A percentile compares a stretch with the other conserved stretches of the same genome.
These are phyloP conservation scores for Schoenoplectus triqueter DNA, from an alignment of 202 grass and related monocot genomes.

Conservation along the genomic window DNA sequence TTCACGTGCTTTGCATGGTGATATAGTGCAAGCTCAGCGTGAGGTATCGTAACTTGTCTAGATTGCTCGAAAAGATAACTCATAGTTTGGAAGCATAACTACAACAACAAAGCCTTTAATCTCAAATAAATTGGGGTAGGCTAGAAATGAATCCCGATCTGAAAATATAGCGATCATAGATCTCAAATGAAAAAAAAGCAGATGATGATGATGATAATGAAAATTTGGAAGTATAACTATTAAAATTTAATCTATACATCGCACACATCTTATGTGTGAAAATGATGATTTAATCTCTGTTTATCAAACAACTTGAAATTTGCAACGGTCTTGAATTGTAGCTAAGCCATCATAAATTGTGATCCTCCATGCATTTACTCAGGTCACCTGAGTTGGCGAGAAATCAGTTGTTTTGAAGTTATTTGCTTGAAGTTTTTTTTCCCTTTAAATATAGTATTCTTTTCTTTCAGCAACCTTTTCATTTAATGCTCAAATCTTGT, in stretches of 20 bases:
- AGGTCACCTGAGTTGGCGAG: not conserved
- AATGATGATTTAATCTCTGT: conserved; percentile 8
- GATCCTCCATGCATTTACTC: not conserved
- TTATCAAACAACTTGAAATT: not conserved
- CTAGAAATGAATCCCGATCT: too few relatives aligned
- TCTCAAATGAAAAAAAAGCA: not conserved
- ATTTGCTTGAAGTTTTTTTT: not conserved
- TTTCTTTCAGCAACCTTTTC: not conserved
- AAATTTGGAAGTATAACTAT: too few relatives aligned
- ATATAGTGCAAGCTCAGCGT: conserved; percentile 82
- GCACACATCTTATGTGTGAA: not conserved
- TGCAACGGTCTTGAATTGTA: not conserved
- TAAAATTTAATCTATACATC: not conserved
- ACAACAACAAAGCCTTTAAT: not conserved
- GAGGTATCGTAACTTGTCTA: conserved; percentile 50
- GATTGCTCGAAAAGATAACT: too few relatives aligned
- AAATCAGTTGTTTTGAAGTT: not conserved
- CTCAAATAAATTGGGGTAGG: too few relatives aligned
- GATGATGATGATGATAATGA: too few relatives aligned
- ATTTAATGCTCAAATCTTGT: conserved; percentile 38
- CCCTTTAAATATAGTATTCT: not conserved
- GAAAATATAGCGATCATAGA: too few relatives aligned
- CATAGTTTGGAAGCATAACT: not conserved
- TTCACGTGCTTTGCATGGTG: conserved; percentile 90
- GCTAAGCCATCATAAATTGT: not conserved